Conservation (phyloP, 768 basidiomycete species). For the Tubosaeta sp. region DNA sequence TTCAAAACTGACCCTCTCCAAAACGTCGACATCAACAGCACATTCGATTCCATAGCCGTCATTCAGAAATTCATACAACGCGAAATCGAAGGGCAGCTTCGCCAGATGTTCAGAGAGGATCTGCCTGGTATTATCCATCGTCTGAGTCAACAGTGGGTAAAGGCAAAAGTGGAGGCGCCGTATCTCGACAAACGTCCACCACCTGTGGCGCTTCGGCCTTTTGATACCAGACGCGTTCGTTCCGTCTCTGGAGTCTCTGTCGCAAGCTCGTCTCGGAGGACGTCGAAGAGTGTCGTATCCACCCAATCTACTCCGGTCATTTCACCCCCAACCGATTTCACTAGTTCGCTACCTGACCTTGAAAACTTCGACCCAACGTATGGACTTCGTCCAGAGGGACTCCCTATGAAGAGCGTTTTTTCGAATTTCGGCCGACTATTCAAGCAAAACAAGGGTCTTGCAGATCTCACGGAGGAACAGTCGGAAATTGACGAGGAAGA, state of each 20-base stretch:
- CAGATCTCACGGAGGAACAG: slow-evolving; percentile 72
- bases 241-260: slow-evolving; percentile 41
- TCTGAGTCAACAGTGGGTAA: slow-evolving; percentile 94
- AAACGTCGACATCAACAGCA: slow-evolving; percentile 95
- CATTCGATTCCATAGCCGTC: slow-evolving; percentile 96
- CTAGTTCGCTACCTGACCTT: slow-evolving; percentile 38
- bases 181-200: slow-evolving; percentile 61
- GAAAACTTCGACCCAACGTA: slow-evolving; percentile 97
- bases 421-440: slow-evolving; percentile 74
- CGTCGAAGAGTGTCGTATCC: slow-evolving; percentile 17
- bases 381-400: slow-evolving; percentile 86
- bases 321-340: slow-evolving; percentile 22
- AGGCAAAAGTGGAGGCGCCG: slow-evolving; percentile 89
- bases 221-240: slow-evolving; percentile 39
- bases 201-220: slow-evolving; percentile 27
- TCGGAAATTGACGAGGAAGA: slow-evolving; percentile 36
- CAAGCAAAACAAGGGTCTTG: slow-evolving; percentile 61
- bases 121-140: slow-evolving; percentile 95
- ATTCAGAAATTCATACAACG: slow-evolving; percentile 97
- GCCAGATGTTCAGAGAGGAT: slow-evolving; percentile 98
- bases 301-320: slow-evolving; percentile 17
- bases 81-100: slow-evolving; percentile 93
- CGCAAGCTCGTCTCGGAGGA: slow-evolving; percentile 29
- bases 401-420: slow-evolving; percentile 82
- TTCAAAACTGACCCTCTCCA: slow-evolving; percentile 99